phyloP scores from a whole-genome alignment of 306 rosid genomes.

The Ammopiptanthus mongolicus region DNA sequence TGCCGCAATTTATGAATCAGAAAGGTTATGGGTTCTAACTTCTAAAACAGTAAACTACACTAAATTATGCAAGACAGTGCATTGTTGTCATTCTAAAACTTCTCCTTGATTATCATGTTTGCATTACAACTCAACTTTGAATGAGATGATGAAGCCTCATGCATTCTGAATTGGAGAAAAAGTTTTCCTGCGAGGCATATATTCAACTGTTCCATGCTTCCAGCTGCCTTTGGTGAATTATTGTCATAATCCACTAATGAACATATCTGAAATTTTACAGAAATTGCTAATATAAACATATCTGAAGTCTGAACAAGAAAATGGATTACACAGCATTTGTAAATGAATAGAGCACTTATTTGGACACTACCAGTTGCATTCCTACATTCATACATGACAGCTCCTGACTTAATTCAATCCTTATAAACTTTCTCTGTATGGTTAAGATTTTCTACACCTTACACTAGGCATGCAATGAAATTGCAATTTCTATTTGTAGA shows the following conservation, averaged over 20 bases:
- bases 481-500: neutral
- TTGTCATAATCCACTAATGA: neutral
- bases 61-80: neutral
- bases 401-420: neutral
- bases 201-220: neutral
- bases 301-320: neutral
- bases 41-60: neutral
- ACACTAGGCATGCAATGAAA: neutral
- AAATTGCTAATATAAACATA: neutral
- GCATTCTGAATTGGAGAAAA: slow-evolving; percentile 9
- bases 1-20: neutral
- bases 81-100: neutral
- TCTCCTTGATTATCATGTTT: neutral
- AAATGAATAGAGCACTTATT: neutral
- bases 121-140: neutral
- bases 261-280: neutral
- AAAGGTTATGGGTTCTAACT: neutral
- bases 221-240: neutral
- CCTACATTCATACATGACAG: neutral
- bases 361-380: neutral
- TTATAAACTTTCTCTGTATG: neutral
- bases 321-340: neutral
- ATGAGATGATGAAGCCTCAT: neutral
- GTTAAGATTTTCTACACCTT: neutral
- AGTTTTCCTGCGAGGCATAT: neutral